Evolutionary conservation across 1,284 basidiomycete species (phyloP).

Genomic region (Cystobasidiaceae sp.): DNA sequence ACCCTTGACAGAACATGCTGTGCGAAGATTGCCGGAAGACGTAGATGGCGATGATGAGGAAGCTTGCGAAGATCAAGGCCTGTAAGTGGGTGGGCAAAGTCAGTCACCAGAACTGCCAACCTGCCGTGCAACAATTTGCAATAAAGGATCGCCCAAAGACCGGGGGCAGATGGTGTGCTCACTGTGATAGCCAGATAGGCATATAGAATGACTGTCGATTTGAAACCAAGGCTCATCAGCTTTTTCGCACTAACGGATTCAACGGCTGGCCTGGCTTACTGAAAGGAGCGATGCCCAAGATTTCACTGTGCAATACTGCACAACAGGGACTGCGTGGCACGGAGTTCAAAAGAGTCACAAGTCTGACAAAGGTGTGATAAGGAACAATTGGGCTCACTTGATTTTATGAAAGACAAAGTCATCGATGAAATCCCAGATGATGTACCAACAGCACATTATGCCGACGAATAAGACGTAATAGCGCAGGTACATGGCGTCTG

Average conservation of each 20-base stretch:
- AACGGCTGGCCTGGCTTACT: no score
- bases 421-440: constrained; percentile 47
- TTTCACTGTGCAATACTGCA: constrained; percentile 9
- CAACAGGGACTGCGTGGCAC: constrained; percentile 35
- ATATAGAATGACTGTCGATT: constrained; percentile 10
- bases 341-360: not conserved
- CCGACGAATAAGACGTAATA: constrained; percentile 48
- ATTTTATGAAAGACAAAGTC: constrained; percentile 37
- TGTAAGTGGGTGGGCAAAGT: no score
- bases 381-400: not conserved
- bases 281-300: constrained; percentile 5
- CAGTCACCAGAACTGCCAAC: no score
- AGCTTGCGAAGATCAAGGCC: constrained; percentile 12
- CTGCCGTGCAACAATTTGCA: no score
- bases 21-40: constrained; percentile 27
- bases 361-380: no score
- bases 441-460: constrained; percentile 36
- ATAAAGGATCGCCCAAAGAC: no score
- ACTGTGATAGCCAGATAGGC: constrained; percentile 22
- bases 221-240: not conserved
- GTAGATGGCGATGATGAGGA: constrained; percentile 11
- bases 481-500: constrained; percentile 35
- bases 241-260: no score
- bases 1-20: constrained; percentile 31
- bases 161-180: not conserved